Base-by-base conservation (phyloP, 129 eudicot species). In the Centella asiatica region DNA sequence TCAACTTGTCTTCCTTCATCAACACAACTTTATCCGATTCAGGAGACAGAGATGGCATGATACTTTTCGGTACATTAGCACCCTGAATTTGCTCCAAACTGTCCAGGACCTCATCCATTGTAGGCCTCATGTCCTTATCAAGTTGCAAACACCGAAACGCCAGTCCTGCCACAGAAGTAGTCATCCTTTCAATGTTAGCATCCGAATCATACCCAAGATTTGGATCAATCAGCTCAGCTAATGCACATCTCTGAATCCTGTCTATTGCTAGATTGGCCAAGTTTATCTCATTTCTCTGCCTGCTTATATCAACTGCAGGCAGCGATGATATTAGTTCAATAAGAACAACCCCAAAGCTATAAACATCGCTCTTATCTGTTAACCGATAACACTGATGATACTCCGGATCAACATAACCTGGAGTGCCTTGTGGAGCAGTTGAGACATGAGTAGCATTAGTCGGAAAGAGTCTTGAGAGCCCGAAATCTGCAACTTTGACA, bases 371-470 rank as follows among this genome's bases (percentile, higher is more conserved):
- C 59, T 74, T 74, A 25, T 68, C 65, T 0, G 74, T 74, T 6
- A 74, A 55, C 37, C 69, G 79, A 36, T 74, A 74, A 57, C 74
- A 74, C 18, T 62, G 47, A n/a, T 74, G 74, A 14, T 74, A 74
- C 60, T 74, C 79, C 4, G 79, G 79, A 37, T 74, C 79, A 10
- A 74, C 74, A 28, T 74, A 74, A 14, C 79, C 79, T n/a, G 79
- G 74, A 1, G 80, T 68, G 2, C 80, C 80, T 33, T 75, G 75
- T 6, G 61, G 61, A 56, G 61, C 61, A 17, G 61, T 56, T 56
- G 61, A 56, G 25, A 56, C 61, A 12, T 56, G 61, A 56, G 42
- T 56, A 8, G 31, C 61, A 18, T 56, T 40, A 31, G 42, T 56
- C 6, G 61, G 61, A 40, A 56, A 56, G 11, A 56, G 61, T 24